These are phyloP conservation scores for Trametes cinnabarina DNA, from an alignment of 768 basidiomycete genomes.

Conservation along the genomic window DNA sequence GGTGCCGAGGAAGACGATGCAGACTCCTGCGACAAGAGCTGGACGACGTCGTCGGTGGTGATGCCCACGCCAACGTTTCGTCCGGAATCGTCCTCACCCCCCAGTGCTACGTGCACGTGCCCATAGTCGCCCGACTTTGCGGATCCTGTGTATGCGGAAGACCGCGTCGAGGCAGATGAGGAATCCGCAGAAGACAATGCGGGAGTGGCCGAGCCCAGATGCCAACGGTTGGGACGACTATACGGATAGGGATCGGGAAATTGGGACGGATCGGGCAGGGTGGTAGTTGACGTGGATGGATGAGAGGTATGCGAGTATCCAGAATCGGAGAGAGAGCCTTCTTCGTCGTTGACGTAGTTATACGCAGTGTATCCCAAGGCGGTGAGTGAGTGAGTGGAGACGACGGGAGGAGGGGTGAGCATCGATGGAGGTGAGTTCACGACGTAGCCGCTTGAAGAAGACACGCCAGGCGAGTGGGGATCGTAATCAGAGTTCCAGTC, in stretches of 20 bases:
- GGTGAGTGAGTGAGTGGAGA: constrained; percentile 31
- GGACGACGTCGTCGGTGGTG: constrained; percentile 62
- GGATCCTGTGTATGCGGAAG: constrained; percentile 74
- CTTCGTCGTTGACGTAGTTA: constrained; percentile 37
- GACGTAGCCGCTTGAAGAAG: constrained; percentile 30
- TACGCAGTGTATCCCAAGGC: constrained; percentile 33
- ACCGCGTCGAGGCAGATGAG: constrained; percentile 68
- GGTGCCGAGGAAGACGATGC: constrained; percentile 43
- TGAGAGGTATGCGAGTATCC: constrained; percentile 32
- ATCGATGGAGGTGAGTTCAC: constrained; percentile 29
- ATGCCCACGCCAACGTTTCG: constrained; percentile 52
- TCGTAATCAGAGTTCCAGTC: constrained; percentile 27
- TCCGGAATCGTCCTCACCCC: constrained; percentile 50
- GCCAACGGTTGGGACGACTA: constrained; percentile 45
- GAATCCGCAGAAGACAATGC: constrained; percentile 71
- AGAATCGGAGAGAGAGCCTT: constrained; percentile 37
- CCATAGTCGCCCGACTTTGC: constrained; percentile 66
- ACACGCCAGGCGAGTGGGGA: constrained; percentile 22
- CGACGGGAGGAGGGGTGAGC: constrained; percentile 25
- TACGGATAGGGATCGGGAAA: constrained; percentile 75
- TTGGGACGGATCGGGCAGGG: constrained; percentile 62
- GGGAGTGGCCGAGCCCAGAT: constrained; percentile 46
- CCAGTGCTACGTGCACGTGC: constrained; percentile 64
- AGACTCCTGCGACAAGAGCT: constrained; percentile 55
- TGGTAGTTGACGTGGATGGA: constrained; percentile 44